Base-by-base conservation (phyloP, 192 early-diverging fungal species). In the Spizellomyces punctatus region DNA sequence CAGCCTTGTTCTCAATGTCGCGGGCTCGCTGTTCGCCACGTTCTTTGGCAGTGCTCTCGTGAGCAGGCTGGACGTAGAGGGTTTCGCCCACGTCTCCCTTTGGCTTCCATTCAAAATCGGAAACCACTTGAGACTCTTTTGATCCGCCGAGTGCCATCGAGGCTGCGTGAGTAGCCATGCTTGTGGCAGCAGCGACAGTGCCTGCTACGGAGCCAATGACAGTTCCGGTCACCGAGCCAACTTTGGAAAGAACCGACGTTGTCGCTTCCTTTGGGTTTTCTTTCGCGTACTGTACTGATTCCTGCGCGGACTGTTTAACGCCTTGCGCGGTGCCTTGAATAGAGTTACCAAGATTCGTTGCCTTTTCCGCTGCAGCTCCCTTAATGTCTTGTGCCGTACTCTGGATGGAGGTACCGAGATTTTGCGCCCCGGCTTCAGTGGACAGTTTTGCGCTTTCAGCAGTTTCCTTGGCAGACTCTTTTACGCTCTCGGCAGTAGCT, bases 181-280 rank as follows among this genome's bases (percentile, higher is more conserved):
- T 21, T 5, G 49, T 64, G 22, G 62, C 50, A 12, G 71, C 71
- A 19, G 27, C 46, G 63, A 64, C 52, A 12, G 49, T 17, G n/a
- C 71, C 71, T 5, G 62, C 71, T 16, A 72, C 9, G 22, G 71
- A 14, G 45, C 71, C 71, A 17, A 72, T 8, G 50, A 64, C 50
- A 17, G 71, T 54, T 8, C 71, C 71, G 47, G 44, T 44, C 10
- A 47, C 52, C 19, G 47, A 7, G 22, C 71, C 71, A 52, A 36
- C 59, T 19, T 49, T 72, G 71, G 71, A n/a, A 12, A 72, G 63
- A 43, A 72, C 52, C 10, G 71, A 72, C 52, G 71, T 64, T 16
- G 62, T 46, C 7, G 63, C 64, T 61, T 61, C 59, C 9, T 61
- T 61, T 16, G 59, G 59, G 42, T 61, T 17, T 16, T 19, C 59